Conservation (phyloP, 495 filamentous ascomycete genomes). For the Xylaria intraflava region DNA sequence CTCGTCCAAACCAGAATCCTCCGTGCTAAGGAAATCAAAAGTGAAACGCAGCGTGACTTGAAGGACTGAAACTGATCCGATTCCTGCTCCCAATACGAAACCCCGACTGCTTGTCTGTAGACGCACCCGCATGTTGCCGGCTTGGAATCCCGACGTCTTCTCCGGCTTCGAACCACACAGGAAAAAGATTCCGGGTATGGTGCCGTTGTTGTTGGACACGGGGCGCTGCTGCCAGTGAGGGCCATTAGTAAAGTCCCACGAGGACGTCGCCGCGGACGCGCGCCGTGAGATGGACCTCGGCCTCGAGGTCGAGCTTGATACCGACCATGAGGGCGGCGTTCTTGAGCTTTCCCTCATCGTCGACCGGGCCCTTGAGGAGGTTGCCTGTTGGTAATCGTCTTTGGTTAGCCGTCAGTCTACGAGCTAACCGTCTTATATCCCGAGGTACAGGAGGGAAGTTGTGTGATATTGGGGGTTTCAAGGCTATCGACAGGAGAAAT, state of each 20-base stretch:
- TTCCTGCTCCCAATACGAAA: constrained; percentile 4
- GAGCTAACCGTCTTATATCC: background rate
- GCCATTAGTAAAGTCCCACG: constrained; percentile 20
- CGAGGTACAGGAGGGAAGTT: background rate
- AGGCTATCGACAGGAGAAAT: background rate
- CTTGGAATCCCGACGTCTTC: background rate
- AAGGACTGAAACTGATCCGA: constrained; percentile 3
- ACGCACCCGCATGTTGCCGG: constrained; percentile 6
- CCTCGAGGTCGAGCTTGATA: constrained; percentile 40
- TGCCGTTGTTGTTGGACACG: background rate
- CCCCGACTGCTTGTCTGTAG: constrained; percentile 8
- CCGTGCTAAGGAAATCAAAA: background rate
- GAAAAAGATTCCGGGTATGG: constrained; percentile 4
- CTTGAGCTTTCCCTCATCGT: constrained; percentile 36
- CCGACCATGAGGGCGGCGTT: constrained; percentile 36
- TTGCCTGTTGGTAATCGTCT: constrained; percentile 16
- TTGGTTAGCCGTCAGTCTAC: constrained; percentile 9
- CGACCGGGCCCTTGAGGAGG: constrained; percentile 33
- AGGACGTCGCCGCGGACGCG: constrained; percentile 36
- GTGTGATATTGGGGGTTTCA: background rate
- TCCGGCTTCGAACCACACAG: constrained; percentile 4
- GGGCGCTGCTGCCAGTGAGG: background rate
- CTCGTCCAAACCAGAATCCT: background rate
- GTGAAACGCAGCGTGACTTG: constrained; percentile 11
- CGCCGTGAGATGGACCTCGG: constrained; percentile 38